Evolutionary conservation across 2,329 filamentous ascomycete species (phyloP).

Genomic region (Tothia fuscella): DNA sequence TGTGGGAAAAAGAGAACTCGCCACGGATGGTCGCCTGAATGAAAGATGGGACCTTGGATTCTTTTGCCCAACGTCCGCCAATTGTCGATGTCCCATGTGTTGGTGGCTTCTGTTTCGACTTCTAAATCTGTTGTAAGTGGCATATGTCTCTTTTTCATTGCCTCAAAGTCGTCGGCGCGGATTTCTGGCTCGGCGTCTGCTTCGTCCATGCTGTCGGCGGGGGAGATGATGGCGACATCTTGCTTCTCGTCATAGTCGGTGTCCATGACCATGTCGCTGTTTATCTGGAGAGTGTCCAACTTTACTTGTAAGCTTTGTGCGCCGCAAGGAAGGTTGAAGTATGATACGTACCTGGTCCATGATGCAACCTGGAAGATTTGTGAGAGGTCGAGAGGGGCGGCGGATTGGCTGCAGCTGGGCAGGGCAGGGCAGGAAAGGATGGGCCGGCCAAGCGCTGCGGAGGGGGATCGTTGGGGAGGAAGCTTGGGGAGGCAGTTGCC

Average conservation of each 20-base stretch:
- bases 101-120: slow-evolving; percentile 58
- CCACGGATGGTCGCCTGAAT: slow-evolving; percentile 84
- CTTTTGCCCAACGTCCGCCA: slow-evolving; percentile 69
- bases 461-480: background rate
- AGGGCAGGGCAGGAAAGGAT: background rate
- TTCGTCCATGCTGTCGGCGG: slow-evolving; percentile 35
- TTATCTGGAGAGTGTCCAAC: slow-evolving; percentile 15
- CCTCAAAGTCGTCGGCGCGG: slow-evolving; percentile 55
- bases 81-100: slow-evolving; percentile 80
- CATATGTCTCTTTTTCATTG: slow-evolving; percentile 73
- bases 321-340: background rate
- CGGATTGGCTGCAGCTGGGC: background rate
- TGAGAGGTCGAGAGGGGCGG: background rate
- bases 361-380: slow-evolving; percentile 4
- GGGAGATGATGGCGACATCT: slow-evolving; percentile 50
- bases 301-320: background rate
- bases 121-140: slow-evolving; percentile 68
- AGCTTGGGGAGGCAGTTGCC: too few species aligned
- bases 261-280: slow-evolving; percentile 52
- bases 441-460: slow-evolving; percentile 1
- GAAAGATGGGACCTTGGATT: slow-evolving; percentile 77
- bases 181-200: slow-evolving; percentile 41
- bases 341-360: slow-evolving; percentile 32
- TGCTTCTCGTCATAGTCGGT: slow-evolving; percentile 51
- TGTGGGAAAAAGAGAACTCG: slow-evolving; percentile 90